These are phyloP conservation scores for Paramecium sexaurelia DNA, from an alignment of 73 alveolate genomes.

Conservation along the genomic window DNA sequence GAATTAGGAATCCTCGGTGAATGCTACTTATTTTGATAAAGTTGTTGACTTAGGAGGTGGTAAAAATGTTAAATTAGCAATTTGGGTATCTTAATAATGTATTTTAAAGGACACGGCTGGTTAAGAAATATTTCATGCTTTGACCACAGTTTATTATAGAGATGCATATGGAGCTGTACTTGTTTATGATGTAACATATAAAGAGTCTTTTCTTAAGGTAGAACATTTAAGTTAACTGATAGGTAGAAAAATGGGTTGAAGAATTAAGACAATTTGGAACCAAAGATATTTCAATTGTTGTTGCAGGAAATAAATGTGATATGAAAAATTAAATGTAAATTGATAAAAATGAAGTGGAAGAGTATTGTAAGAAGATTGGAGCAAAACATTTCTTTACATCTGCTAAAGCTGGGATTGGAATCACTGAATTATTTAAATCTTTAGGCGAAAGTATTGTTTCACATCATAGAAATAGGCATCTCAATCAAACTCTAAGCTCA, in stretches of 20 bases:
- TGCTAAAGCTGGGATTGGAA: conserved; percentile 88
- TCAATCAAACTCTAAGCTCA: neutral
- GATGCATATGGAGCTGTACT: conserved; percentile 89
- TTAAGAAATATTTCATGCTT: conserved; percentile 87
- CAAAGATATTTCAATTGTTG: conserved; percentile 76
- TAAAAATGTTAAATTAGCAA: conserved; percentile 68
- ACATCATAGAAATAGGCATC: neutral
- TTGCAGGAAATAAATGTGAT: conserved; percentile 91
- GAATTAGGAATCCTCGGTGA: conserved; percentile 77
- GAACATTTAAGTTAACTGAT: neutral
- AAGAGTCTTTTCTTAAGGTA: conserved; percentile 83
- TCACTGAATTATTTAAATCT: conserved; percentile 72
- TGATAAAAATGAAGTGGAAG: conserved; percentile 62
- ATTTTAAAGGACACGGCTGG: conserved; percentile 92
- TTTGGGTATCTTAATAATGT: conserved; percentile 64
- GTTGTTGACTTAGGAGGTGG: conserved; percentile 69
- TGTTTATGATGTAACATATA: conserved; percentile 90
- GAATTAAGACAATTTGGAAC: conserved; percentile 78
- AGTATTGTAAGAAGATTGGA: conserved; percentile 75
- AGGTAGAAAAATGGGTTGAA: conserved; percentile 83
- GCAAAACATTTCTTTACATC: conserved; percentile 85
- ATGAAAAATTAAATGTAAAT: conserved; percentile 75
- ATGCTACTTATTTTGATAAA: conserved; percentile 86
- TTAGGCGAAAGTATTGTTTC: conserved; percentile 46
- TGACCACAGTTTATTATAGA: conserved; percentile 81